A percentile compares a stretch with the other conserved stretches of the same genome.
These are phyloP conservation scores for Pythium oligandrum DNA, from an alignment of 352 stramenopile genomes.

Conservation along the genomic window DNA sequence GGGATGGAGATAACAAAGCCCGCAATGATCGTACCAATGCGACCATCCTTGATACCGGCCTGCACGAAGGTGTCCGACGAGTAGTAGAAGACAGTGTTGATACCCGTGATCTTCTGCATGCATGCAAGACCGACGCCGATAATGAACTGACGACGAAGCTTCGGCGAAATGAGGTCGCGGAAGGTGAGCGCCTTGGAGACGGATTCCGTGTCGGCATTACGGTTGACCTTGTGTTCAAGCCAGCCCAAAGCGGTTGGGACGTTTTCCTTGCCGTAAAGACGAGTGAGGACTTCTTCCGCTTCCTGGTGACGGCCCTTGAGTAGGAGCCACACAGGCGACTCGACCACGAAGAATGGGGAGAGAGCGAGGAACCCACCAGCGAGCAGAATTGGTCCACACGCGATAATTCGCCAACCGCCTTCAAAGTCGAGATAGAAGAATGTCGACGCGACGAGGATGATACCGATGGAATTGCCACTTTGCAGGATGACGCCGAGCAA, in stretches of 20 bases:
- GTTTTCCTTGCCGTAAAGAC: slow-evolving; percentile 20
- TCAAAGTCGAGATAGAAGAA: slow-evolving; percentile 29
- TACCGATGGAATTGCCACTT: slow-evolving; percentile 20
- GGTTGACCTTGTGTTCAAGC: no score
- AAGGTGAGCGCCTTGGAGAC: no score
- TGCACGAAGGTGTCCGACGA: slow-evolving; percentile 31
- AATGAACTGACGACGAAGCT: slow-evolving; percentile 26
- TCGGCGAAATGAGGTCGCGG: slow-evolving; percentile 18
- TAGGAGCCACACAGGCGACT: slow-evolving; percentile 32
- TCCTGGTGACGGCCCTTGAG: slow-evolving; percentile 20
- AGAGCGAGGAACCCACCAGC: slow-evolving; percentile 21
- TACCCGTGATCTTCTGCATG: slow-evolving; percentile 28
- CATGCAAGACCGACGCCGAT: slow-evolving; percentile 28
- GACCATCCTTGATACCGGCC: slow-evolving; percentile 32
- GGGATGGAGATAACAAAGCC: not conserved
- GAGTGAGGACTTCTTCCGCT: slow-evolving; percentile 18
- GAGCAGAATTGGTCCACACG: slow-evolving; percentile 27
- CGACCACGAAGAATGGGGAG: slow-evolving; percentile 20
- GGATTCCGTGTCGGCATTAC: no score
- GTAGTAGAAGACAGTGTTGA: slow-evolving; percentile 41
- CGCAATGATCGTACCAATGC: slow-evolving; percentile 29
- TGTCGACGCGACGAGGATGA: slow-evolving; percentile 22
- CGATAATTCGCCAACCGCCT: slow-evolving; percentile 32
- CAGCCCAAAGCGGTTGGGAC: no score
- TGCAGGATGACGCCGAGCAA: slow-evolving; percentile 33